Base-by-base conservation (phyloP, 306 rosid genomes). In the Arachis hypogaea region DNA sequence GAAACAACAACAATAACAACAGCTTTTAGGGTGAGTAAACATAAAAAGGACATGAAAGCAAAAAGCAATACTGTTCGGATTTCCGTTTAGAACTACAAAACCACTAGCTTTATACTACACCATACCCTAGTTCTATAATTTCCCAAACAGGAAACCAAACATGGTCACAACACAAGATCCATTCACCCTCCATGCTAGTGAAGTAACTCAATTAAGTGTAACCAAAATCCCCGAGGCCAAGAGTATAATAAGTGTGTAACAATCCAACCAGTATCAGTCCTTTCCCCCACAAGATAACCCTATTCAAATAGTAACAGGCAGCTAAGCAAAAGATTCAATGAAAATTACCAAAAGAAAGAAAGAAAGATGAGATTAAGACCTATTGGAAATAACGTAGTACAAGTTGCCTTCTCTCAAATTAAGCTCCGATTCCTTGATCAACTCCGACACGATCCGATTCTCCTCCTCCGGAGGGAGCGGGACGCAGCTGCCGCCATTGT, bases 381-480 rank as follows among this genome's bases (percentile, higher is more conserved):
- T 82, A 70, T 88, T 80, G 6, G 98, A 95, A 84, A 95, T 38
- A 57, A 90, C 89, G 75, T 75, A 95, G 77, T 86, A 90, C 56
- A 88, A 71, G 74, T 82, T 86, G 70, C 97, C 99, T 79, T 95
- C 92, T 84, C 80, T 90, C 77, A 95, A 88, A 86, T 86, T 87
- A 68, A 88, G 84, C 76, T 95, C 98, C 4, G 97, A 90, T 77
- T 85, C 80, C 30, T 79, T 75, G 44, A 76, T 47, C 84, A 92
- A 83, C 30, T 92, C 92, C 6, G 85, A 64, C 18, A 95, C 52
- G 87, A 86, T 92, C 86, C 86, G 87, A 45, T 84, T 87, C 83
- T 95, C 99, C 51, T 88, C 96, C 84, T 88, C 96, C 7, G 96
- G 93, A 1, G 93, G 80, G 58, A 78, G 81, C 54, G 95, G 96